Base-by-base conservation (phyloP, 2,329 filamentous ascomycete genomes). In the Apiospora pterosperma region DNA sequence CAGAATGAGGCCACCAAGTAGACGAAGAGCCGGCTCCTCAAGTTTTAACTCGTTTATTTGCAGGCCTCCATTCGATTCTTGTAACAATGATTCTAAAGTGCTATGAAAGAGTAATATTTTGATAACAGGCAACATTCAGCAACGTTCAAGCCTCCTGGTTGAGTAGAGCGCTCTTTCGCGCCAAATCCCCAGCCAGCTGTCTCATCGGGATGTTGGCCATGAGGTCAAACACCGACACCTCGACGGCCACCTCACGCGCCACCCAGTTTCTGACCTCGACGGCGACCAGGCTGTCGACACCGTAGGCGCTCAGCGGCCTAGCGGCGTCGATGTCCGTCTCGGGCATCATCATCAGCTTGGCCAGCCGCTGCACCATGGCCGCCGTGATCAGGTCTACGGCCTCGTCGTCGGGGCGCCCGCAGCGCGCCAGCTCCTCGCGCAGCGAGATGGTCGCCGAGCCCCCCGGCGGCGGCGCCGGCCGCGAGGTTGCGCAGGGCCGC, bases 181-280 rank as follows among this genome's bases (percentile, higher is more conserved):
- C 58, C 58, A 60, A 39, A 10, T 39, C 58, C 16, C 58, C 58
- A n/a, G 58, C 58, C 1, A 39, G 21, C 21, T 60, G 34, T 19
- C 58, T 19, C 36, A 36, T 38, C 14, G 58, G 58, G 21, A 36
- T 60, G 4, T 60, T 60, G n/a, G 58, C 58, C 58, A 60, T 69
- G 12, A 71, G 67, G 12, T 72, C 69, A 16, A 71, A 59, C 2
- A 64, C 69, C 3, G 44, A 70, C 2, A 71, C 21, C 61, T 69
- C 65, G 2, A 59, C 65, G 1, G 71, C 71, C 19, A 78, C 68
- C 16, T 65, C 65, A 61, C 67, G 62, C 4, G 69, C 69, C 61
- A 70, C 69, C 76, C 76, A 78, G 4, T 59, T 65, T 0, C 74
- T 65, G 44, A 78, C 52, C 62, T 78, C 76, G 7, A 77, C 71